Evolutionary conservation across 352 stramenopile genomes (phyloP).

Genomic region (Globisporangium echinulatum): DNA sequence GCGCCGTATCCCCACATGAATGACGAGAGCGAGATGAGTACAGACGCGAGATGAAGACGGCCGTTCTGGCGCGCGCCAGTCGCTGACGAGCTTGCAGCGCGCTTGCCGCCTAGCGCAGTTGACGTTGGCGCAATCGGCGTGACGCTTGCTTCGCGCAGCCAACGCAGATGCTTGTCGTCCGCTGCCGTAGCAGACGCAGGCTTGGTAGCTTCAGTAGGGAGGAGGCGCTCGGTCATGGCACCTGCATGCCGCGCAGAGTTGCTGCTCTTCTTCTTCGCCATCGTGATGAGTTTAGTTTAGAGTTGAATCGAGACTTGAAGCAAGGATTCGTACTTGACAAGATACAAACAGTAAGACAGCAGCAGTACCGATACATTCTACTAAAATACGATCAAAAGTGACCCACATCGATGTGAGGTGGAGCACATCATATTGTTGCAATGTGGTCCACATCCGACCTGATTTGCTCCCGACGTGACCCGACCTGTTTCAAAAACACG

Average conservation of each 20-base stretch:
- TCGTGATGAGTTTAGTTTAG: too few relatives aligned
- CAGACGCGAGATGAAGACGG: constrained; percentile 41
- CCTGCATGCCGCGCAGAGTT: constrained; percentile 13
- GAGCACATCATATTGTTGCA: neutral
- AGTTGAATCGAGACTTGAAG: too few relatives aligned
- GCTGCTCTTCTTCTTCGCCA: constrained; percentile 12
- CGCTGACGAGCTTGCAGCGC: neutral
- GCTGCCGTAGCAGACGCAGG: neutral
- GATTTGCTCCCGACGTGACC: too few relatives aligned
- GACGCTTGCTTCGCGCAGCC: constrained; percentile 12
- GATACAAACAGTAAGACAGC: too few relatives aligned
- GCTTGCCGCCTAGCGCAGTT: neutral
- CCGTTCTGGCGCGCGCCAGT: neutral
- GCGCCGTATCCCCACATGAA: constrained; percentile 77
- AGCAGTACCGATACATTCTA: too few relatives aligned
- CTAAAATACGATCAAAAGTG: neutral
- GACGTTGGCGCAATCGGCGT: neutral
- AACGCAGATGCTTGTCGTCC: constrained; percentile 10
- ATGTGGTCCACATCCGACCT: too few relatives aligned
- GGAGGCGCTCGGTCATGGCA: constrained; percentile 28
- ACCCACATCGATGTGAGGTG: neutral
- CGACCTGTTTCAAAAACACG: neutral
- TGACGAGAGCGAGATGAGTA: constrained; percentile 63
- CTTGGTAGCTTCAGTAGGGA: constrained; percentile 15
- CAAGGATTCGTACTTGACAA: too few relatives aligned